These are phyloP conservation scores for Agaricus bisporus DNA, from an alignment of 768 basidiomycete genomes.

Conservation along the genomic window DNA sequence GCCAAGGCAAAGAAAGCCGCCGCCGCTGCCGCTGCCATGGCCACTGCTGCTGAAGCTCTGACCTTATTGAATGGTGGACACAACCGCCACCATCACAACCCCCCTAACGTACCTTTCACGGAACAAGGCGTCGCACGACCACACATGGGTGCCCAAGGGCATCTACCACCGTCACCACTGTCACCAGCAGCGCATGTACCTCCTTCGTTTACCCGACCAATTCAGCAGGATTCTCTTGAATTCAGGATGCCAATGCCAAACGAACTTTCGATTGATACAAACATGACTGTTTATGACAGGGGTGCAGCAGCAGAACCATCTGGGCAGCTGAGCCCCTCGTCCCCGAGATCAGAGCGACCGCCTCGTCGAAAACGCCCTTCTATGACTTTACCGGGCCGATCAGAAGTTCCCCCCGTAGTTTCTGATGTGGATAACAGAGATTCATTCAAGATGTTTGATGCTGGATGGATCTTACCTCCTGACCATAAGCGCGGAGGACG, in stretches of 20 bases:
- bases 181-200: not conserved
- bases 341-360: conserved; percentile 9
- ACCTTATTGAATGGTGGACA: conserved; percentile 12
- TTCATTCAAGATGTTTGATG: conserved; percentile 78
- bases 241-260: conserved; percentile 22
- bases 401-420: conserved; percentile 50
- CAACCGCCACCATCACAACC: conserved; percentile 12
- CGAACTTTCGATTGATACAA: not conserved
- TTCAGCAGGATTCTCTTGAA: conserved; percentile 35
- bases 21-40: conserved; percentile 14
- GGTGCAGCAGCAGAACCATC: not conserved
- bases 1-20: conserved; percentile 24
- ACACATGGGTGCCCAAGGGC: not conserved
- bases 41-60: conserved; percentile 11
- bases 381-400: conserved; percentile 16
- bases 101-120: not conserved
- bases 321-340: not conserved
- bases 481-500: conserved; percentile 65
- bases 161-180: not conserved
- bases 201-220: not conserved
- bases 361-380: conserved; percentile 23
- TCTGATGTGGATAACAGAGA: conserved; percentile 65
- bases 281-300: conserved; percentile 33
- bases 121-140: not conserved
- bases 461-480: conserved; percentile 82